Percentiles rank a stretch among this genome's conserved stretches.
Evolutionary conservation across 805 yeast species (phyloP).

Genomic region (Kregervanrija pseudodelftensis): DNA sequence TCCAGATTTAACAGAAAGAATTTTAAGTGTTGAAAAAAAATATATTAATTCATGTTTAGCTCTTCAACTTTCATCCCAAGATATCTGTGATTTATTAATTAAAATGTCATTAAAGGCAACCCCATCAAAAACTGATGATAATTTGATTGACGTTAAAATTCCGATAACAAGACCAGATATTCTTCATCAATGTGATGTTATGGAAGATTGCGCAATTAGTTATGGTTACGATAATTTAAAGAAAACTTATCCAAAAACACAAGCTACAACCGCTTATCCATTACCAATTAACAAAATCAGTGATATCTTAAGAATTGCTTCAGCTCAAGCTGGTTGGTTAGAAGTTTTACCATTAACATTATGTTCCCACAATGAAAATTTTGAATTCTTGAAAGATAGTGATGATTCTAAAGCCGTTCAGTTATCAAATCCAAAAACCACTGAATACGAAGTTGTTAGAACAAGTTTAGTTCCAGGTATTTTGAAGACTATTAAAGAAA

Average conservation of each 20-base stretch:
- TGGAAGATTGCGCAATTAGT: constrained; percentile 97
- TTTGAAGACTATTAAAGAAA: constrained; percentile 90
- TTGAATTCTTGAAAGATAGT: constrained; percentile 65
- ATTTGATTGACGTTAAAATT: constrained; percentile 56
- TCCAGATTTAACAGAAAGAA: constrained; percentile 67
- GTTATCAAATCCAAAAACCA: constrained; percentile 92
- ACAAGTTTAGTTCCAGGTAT: constrained; percentile 92
- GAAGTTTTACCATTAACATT: constrained; percentile 94
- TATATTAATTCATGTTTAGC: constrained; percentile 94
- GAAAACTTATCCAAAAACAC: constrained; percentile 70
- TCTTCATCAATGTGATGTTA: constrained; percentile 93
- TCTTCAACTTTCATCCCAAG: constrained; percentile 59
- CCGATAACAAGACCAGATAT: constrained; percentile 96
- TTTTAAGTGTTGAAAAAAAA: constrained; percentile 62
- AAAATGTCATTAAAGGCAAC: constrained; percentile 77
- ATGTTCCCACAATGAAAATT: constrained; percentile 96
- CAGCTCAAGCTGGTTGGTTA: constrained; percentile 91
- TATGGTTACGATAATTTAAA: constrained; percentile 88
- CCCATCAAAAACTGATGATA: constrained; percentile 38
- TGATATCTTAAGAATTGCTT: constrained; percentile 84
- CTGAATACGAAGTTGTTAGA: constrained; percentile 96
- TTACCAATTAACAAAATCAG: constrained; percentile 86
- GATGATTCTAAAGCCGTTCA: constrained; percentile 80
- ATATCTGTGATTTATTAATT: constrained; percentile 58
- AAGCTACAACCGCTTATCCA: constrained; percentile 77